phyloP scores from a whole-genome alignment of 2,329 filamentous ascomycete genomes.

The Zymoseptoria passerinii region DNA sequence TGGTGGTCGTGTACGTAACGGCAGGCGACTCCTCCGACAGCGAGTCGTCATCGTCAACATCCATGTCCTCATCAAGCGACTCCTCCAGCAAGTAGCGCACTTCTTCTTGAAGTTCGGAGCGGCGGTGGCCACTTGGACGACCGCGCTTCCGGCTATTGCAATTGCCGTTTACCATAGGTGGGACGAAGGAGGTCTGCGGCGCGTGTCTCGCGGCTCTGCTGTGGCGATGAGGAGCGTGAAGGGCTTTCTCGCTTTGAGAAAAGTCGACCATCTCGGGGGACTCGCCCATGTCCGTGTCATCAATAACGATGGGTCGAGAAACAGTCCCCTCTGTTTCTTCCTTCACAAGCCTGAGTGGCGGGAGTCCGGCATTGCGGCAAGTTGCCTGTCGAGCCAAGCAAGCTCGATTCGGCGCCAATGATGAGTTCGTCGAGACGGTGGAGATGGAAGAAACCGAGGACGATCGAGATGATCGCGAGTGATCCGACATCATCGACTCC shows the following conservation, averaged over 20 bases:
- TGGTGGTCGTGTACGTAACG: constrained; percentile 17
- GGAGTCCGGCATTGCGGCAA: constrained; percentile 42
- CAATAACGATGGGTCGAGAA: constrained; percentile 24
- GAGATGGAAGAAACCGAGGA: constrained; percentile 48
- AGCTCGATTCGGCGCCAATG: constrained; percentile 44
- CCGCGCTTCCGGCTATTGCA: constrained; percentile 26
- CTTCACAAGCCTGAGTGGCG: constrained; percentile 20
- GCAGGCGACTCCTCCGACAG: constrained; percentile 17
- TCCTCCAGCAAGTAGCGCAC: constrained; percentile 28
- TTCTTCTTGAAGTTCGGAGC: constrained; percentile 30
- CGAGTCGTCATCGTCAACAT: constrained; percentile 20
- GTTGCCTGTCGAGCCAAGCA: constrained; percentile 46
- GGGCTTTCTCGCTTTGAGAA: constrained; percentile 25
- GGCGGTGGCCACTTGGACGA: constrained; percentile 20
- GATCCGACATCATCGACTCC: constrained; percentile 57
- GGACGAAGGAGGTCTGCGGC: constrained; percentile 6
- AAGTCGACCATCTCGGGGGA: constrained; percentile 27
- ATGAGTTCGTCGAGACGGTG: constrained; percentile 33
- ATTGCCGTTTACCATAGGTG: constrained; percentile 1
- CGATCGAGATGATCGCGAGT: constrained; percentile 46
- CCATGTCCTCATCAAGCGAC: constrained; percentile 20
- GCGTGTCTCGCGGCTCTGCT: constrained; percentile 22
- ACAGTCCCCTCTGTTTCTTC: constrained; percentile 20
- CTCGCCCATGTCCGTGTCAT: constrained; percentile 23
- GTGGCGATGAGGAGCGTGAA: constrained; percentile 27